Evolutionary conservation across 106 monocot genomes (phyloP).

Genomic region (Dioscorea alata): DNA sequence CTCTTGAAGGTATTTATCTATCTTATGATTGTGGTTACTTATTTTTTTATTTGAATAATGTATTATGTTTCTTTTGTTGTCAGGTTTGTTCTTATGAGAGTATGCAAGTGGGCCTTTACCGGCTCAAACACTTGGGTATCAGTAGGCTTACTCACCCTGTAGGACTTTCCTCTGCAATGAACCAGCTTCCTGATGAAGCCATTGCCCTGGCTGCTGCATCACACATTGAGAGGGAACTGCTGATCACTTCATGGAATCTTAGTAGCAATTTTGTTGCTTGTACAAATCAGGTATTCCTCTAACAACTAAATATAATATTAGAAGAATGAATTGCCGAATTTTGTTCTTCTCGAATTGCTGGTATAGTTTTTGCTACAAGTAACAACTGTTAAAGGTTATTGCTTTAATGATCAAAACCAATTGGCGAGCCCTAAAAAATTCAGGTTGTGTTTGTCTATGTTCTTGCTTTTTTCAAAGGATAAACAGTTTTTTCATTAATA

Average conservation of each 20-base stretch:
- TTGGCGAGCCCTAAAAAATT: too few species aligned
- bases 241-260: constrained; percentile 91
- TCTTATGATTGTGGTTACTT: background rate
- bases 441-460: too few species aligned
- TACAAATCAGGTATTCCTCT: constrained; percentile 60
- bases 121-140: constrained; percentile 85
- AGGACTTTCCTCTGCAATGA: constrained; percentile 86
- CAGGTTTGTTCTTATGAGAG: constrained; percentile 95
- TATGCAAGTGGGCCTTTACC: constrained; percentile 91
- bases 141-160: constrained; percentile 67
- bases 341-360: too few species aligned
- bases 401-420: too few species aligned
- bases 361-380: too few species aligned
- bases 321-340: too few species aligned
- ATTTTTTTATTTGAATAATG: background rate
- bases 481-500: too few species aligned
- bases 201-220: constrained; percentile 88
- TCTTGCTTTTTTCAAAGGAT: too few species aligned
- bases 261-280: constrained; percentile 93
- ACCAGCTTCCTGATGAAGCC: constrained; percentile 90
- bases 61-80: constrained; percentile 1
- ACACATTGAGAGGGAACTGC: constrained; percentile 95
- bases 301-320: too few species aligned
- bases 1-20: background rate
- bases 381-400: too few species aligned